Evolutionary conservation across 495 filamentous ascomycete genomes (phyloP).

Genomic region (Diplogelasinospora grovesii): DNA sequence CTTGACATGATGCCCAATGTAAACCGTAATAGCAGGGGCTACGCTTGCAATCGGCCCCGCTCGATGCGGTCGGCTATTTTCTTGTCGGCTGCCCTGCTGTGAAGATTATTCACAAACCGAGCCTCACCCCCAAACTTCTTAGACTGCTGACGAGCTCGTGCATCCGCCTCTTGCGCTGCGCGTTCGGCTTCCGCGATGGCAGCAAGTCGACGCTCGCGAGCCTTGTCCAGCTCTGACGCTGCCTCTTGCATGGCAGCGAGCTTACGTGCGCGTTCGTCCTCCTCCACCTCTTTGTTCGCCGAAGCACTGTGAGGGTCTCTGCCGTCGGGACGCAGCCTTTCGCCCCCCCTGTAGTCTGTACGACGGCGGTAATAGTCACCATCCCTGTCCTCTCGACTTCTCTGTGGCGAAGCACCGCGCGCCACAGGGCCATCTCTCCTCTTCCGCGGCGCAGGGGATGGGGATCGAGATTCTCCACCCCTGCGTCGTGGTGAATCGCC

Average conservation of each 20-base stretch:
- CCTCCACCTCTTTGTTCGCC: constrained; percentile 11
- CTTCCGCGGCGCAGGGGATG: constrained; percentile 21
- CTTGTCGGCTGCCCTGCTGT: constrained; percentile 52
- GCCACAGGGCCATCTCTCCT: constrained; percentile 12
- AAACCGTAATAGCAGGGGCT: no score
- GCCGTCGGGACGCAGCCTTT: constrained; percentile 6
- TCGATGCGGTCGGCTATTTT: constrained; percentile 38
- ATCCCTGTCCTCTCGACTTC: constrained; percentile 12
- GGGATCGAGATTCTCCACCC: constrained; percentile 11
- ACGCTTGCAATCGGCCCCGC: constrained; percentile 11
- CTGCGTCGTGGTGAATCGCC: no score
- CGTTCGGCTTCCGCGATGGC: constrained; percentile 61
- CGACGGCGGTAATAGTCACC: constrained; percentile 18
- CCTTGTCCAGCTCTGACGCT: constrained; percentile 68
- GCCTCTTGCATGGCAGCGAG: constrained; percentile 84
- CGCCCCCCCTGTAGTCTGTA: constrained; percentile 21
- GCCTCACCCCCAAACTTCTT: constrained; percentile 56
- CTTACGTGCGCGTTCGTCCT: constrained; percentile 56
- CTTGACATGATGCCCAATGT: no score
- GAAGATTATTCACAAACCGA: constrained; percentile 52
- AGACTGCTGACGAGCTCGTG: constrained; percentile 47
- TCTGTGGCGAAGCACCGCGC: constrained; percentile 6
- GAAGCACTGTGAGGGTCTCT: constrained; percentile 1
- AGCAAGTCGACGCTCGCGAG: constrained; percentile 64
- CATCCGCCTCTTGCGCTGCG: constrained; percentile 56